A percentile compares a stretch with the other conserved stretches of the same genome.
These are phyloP conservation scores for Stagonosporopsis rhizophila DNA, from an alignment of 2,329 filamentous ascomycete species.

Conservation along the genomic window DNA sequence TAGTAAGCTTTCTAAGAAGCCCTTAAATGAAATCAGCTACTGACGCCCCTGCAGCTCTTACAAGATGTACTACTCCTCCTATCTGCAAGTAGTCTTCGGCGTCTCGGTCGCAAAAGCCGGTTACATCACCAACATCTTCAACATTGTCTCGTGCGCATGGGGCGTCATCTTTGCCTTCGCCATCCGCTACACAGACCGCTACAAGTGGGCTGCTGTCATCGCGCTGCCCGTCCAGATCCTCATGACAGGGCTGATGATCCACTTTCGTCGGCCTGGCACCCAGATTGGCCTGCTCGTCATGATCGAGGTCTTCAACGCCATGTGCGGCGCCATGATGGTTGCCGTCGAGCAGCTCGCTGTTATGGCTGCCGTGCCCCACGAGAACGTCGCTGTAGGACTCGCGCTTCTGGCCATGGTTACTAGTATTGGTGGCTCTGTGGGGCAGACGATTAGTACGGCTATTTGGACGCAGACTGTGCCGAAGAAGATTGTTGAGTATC, in stretches of 20 bases:
- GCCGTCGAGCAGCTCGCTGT: conserved; percentile 30
- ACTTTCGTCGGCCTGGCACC: conserved; percentile 34
- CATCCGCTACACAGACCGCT: conserved; percentile 31
- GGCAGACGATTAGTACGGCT: conserved; percentile 62
- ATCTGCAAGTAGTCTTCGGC: conserved; percentile 48
- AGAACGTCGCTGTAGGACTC: conserved; percentile 25
- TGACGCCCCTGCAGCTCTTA: conserved; percentile 30
- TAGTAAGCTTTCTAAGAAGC: conserved; percentile 24
- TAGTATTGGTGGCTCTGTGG: conserved; percentile 57
- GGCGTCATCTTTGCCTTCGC: conserved; percentile 25
- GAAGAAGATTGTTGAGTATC: conserved; percentile 21
- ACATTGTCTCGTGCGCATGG: conserved; percentile 31
- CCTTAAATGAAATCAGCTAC: neutral
- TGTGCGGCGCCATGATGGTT: conserved; percentile 30
- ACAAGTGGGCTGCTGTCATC: conserved; percentile 33
- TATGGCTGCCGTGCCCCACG: conserved; percentile 29
- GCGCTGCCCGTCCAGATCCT: conserved; percentile 36
- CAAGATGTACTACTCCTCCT: conserved; percentile 44
- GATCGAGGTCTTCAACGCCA: conserved; percentile 37
- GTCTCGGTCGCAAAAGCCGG: conserved; percentile 26
- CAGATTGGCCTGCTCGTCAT: conserved; percentile 35
- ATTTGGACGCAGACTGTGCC: conserved; percentile 68
- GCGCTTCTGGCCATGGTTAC: conserved; percentile 62
- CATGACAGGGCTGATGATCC: conserved; percentile 35
- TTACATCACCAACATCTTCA: conserved; percentile 33